Evolutionary conservation across 1,284 basidiomycete genomes (phyloP).

Genomic region (Malassezia sympodialis): DNA sequence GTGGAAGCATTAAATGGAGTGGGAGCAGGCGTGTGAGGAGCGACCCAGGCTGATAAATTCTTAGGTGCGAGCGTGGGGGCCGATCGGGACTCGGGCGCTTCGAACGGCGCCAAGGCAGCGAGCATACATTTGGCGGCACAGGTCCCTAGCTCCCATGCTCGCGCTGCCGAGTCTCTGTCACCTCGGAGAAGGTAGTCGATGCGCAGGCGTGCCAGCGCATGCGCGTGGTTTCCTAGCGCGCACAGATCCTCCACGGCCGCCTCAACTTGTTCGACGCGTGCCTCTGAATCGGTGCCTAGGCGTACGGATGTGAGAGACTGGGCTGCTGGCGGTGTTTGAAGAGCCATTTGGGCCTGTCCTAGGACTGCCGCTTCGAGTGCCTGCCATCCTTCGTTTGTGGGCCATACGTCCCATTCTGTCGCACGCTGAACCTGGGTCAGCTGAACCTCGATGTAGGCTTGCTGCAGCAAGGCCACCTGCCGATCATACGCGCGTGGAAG

Average conservation of each 20-base stretch:
- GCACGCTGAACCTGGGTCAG: slow-evolving; percentile 7
- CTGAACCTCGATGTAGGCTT: neutral
- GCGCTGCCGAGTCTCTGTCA: neutral
- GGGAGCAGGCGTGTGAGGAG: neutral
- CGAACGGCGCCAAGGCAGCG: slow-evolving; percentile 9
- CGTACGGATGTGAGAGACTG: slow-evolving; percentile 16
- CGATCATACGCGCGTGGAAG: slow-evolving; percentile 13
- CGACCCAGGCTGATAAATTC: neutral
- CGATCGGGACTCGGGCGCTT: neutral
- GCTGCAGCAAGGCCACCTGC: neutral
- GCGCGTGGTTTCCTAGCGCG: slow-evolving; percentile 12
- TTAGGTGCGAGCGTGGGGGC: neutral
- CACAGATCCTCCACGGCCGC: neutral
- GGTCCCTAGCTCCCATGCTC: neutral
- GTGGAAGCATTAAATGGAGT: slow-evolving; percentile 5
- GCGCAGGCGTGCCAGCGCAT: slow-evolving; percentile 5
- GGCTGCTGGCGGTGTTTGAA: slow-evolving; percentile 6
- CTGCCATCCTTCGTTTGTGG: neutral
- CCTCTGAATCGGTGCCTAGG: neutral
- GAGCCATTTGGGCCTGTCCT: neutral
- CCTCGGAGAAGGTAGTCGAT: neutral
- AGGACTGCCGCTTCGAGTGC: neutral
- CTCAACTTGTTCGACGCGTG: slow-evolving; percentile 2
- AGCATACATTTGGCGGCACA: slow-evolving; percentile 7
- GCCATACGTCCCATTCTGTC: neutral